Conservation (phyloP, 2,329 filamentous ascomycete genomes). For the Cordyceps farinosa region DNA sequence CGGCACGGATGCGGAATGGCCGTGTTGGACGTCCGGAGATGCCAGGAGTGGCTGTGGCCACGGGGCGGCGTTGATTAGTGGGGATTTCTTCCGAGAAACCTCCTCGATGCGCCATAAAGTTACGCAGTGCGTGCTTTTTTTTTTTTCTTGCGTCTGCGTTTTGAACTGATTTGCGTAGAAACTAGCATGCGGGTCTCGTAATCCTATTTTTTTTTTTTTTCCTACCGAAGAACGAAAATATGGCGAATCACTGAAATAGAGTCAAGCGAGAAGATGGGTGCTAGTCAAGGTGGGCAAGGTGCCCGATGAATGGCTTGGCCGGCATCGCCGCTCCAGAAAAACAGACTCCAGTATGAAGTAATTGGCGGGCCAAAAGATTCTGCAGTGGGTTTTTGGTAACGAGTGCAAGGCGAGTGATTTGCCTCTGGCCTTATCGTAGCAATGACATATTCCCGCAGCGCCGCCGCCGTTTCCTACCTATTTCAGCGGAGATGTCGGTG, state of each 20-base stretch:
- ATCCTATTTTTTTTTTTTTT: not conserved
- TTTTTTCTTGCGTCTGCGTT: too few species aligned
- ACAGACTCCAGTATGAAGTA: not conserved
- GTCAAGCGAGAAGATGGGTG: too few species aligned
- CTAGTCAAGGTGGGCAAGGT: not conserved
- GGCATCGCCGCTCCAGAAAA: not conserved
- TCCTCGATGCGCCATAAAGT: too few species aligned
- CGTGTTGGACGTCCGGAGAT: constrained; percentile 11
- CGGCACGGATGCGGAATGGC: constrained; percentile 10
- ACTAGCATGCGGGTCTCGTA: not conserved
- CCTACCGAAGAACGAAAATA: too few species aligned
- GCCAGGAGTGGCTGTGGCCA: constrained; percentile 6
- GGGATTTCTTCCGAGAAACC: not conserved
- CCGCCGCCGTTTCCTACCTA: not conserved
- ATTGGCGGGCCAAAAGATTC: not conserved
- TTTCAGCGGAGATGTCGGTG: not conserved
- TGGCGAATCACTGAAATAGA: too few species aligned
- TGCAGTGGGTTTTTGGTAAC: not conserved
- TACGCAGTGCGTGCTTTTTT: not conserved
- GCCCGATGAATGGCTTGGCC: not conserved
- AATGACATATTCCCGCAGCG: constrained; percentile 8
- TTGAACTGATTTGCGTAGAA: not conserved
- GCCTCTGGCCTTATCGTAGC: not conserved
- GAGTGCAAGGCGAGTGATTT: not conserved
- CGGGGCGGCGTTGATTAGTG: not conserved